A percentile compares a stretch with the other conserved stretches of the same genome.
phyloP scores from a whole-genome alignment of 495 filamentous ascomycete genomes.

The Rusavskia elegans region DNA sequence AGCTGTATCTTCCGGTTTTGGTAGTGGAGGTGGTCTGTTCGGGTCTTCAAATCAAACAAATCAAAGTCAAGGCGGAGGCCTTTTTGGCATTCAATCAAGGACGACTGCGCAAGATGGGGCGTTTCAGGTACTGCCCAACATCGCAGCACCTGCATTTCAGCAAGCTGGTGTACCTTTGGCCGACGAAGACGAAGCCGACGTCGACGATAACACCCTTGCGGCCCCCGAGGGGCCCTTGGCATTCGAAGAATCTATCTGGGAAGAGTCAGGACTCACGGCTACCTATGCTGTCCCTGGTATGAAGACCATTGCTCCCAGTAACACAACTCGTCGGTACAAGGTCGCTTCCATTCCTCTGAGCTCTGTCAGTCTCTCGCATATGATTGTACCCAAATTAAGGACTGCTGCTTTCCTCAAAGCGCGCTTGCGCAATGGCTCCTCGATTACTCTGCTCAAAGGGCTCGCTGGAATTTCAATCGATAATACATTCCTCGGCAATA shows the following conservation, averaged over 20 bases:
- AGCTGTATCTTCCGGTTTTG: not conserved
- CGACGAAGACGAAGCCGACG: slow-evolving; percentile 4
- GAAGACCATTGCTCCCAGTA: slow-evolving; percentile 29
- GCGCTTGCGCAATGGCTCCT: slow-evolving; percentile 39
- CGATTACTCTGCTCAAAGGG: slow-evolving; percentile 43
- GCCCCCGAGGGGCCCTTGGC: slow-evolving; percentile 7
- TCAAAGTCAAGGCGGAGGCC: not conserved
- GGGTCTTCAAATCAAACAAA: not conserved
- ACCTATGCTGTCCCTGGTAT: slow-evolving; percentile 44
- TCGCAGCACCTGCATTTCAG: too few relatives aligned
- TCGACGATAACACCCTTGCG: slow-evolving; percentile 4
- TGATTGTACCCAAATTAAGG: slow-evolving; percentile 50
- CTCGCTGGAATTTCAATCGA: slow-evolving; percentile 50
- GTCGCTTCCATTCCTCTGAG: slow-evolving; percentile 26
- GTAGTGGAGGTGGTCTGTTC: not conserved
- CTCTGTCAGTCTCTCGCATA: slow-evolving; percentile 25
- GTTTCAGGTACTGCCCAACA: too few relatives aligned
- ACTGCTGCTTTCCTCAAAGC: slow-evolving; percentile 51
- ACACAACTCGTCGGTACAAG: slow-evolving; percentile 24
- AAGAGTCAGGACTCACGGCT: slow-evolving; percentile 39
- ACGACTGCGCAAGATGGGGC: too few relatives aligned
- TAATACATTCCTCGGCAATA: slow-evolving; percentile 49
- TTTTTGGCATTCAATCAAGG: not conserved
- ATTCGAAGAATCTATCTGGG: slow-evolving; percentile 20
- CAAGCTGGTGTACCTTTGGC: not conserved